A percentile compares a stretch with the other conserved stretches of the same genome.
Conservation (phyloP, 2,329 filamentous ascomycete genomes). For the Pleomassaria siparia region DNA sequence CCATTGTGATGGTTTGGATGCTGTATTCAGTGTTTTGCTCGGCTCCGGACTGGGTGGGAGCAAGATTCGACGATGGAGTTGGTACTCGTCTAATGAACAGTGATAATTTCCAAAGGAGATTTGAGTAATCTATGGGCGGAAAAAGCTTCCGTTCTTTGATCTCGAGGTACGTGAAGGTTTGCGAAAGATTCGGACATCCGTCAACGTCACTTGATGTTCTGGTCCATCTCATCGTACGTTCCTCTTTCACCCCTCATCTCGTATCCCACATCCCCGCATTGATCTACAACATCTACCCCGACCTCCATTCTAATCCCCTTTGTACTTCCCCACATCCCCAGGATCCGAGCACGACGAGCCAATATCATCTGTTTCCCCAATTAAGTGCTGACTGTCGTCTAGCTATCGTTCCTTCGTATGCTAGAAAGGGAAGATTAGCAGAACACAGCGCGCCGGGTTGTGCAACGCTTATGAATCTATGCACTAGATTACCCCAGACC, state of each 20-base stretch:
- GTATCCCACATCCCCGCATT: background rate
- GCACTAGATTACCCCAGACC: no score
- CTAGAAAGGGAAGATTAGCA: no score
- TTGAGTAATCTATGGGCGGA: background rate
- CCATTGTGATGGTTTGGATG: conserved; percentile 4
- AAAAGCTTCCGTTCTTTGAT: background rate
- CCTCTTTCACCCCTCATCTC: background rate
- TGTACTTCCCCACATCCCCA: conserved; percentile 6
- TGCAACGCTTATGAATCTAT: no score
- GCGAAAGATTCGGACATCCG: background rate
- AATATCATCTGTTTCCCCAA: background rate
- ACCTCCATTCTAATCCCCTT: background rate
- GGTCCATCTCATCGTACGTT: background rate
- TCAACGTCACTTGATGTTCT: background rate
- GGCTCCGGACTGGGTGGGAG: no score
- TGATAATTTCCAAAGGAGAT: background rate
- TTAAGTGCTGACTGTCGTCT: no score
- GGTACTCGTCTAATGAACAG: background rate
- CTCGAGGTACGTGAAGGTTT: background rate
- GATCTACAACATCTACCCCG: background rate
- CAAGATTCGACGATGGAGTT: background rate
- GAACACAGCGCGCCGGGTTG: no score
- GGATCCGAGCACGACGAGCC: background rate
- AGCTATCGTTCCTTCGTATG: no score
- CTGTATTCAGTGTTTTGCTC: no score